Evolutionary conservation across 306 rosid genomes (phyloP), one percentile per base, ranked within the genome.

Genomic region (Nissolia schottii): DNA sequence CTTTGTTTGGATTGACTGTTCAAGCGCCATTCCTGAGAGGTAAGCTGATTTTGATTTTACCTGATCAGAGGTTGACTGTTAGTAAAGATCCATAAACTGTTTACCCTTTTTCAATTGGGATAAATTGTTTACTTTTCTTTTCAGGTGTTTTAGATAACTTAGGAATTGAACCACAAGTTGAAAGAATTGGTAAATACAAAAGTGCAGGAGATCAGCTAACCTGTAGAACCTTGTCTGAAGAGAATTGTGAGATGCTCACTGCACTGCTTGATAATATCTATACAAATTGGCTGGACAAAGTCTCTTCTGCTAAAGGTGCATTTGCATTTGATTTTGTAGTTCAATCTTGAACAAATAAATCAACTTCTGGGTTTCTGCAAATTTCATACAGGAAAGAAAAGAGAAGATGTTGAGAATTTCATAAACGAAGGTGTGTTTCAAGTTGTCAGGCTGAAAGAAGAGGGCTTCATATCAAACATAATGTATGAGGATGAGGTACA

Each of bases 111-210:
- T 14, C 3, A 12, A 28, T 4, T 40, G n/a, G n/a, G n/a, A 11
- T 28, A 23, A 43, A 5, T 55, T 55, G 11, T 27, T 55, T 41
- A 13, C 49, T 2, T 4, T 40, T 13, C 23, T 63, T 83, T 79
- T 65, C 73, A 91, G 97, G 99, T 71, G 83, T 91, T 80, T 79
- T 94, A 63, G 96, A 94, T 51, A 94, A 89, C 64, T 65, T 86
- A 29, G 97, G 99, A 75, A 80, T 94, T 75, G 97, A 89, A 79
- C 99, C 99, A 60, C 89, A 91, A 74, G 88, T 94, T 54, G 92
- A 85, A 74, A 89, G 90, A 86, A 82, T 94, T 79, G 99, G 99
- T 53, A 94, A 91, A 76, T 94, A 89, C 81, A 91, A 94, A 87
- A 93, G 97, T 73, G 85, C 93, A 3, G 99, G 95, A 40, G 99